These are phyloP conservation scores for Erysimum cheiranthoides DNA, from an alignment of 345 rosid genomes.

Conservation along the genomic window DNA sequence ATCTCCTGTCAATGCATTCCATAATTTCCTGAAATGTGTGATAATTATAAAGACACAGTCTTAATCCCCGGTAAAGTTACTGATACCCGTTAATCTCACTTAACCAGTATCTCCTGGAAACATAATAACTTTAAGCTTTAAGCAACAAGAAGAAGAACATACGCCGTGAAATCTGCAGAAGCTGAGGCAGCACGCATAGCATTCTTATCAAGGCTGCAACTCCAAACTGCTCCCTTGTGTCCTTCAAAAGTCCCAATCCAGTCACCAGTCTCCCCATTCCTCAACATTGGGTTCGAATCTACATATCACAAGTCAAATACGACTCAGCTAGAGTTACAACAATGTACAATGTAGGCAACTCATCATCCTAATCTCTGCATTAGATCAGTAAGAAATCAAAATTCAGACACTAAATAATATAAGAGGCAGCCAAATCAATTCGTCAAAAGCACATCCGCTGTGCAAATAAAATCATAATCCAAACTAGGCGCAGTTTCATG, in stretches of 20 bases:
- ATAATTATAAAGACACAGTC: neutral
- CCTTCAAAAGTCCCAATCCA: constrained; percentile 99
- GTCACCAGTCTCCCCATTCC: constrained; percentile 99
- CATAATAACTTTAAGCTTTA: neutral
- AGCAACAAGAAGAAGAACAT: constrained; percentile 40
- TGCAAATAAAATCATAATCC: constrained; percentile 7
- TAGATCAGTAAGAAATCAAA: constrained; percentile 14
- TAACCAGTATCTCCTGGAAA: neutral
- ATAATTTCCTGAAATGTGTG: constrained; percentile 66
- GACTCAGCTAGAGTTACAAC: constrained; percentile 13
- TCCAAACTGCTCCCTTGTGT: constrained; percentile 99
- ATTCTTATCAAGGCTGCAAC: constrained; percentile 85
- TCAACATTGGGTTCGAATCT: constrained; percentile 98
- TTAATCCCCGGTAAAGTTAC: neutral
- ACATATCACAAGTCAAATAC: constrained; percentile 31
- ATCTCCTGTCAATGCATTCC: constrained; percentile 95
- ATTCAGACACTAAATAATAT: neutral
- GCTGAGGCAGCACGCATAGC: constrained; percentile 94
- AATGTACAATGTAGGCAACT: constrained; percentile 5
- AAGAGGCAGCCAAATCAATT: neutral
- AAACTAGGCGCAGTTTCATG: constrained; percentile 19
- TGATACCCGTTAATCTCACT: neutral
- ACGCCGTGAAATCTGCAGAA: constrained; percentile 99
- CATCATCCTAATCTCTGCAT: neutral
- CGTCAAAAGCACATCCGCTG: neutral